Percentiles rank a stretch among this genome's conserved stretches.
phyloP scores from a whole-genome alignment of 1,139 yeast genomes.

The Debaryomycetaceae sp. region DNA sequence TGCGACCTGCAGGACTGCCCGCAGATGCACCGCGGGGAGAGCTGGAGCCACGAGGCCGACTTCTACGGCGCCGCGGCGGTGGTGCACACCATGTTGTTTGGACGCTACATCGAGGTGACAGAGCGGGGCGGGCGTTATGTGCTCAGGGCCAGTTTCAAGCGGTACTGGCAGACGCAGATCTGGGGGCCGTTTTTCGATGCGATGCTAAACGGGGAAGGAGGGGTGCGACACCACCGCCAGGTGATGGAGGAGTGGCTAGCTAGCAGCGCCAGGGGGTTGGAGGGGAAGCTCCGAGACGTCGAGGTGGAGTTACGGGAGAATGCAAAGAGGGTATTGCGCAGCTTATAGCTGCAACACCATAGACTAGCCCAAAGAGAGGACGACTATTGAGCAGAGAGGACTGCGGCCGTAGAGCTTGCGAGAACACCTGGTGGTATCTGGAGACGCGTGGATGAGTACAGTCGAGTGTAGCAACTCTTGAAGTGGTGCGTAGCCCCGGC shows the following conservation, averaged over 20 bases:
- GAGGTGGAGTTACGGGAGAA: slow-evolving; percentile 4
- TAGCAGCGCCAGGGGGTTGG: slow-evolving; percentile 11
- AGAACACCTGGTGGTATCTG: too few relatives aligned
- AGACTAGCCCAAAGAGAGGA: too few relatives aligned
- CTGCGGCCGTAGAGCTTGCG: too few relatives aligned
- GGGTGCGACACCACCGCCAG: slow-evolving; percentile 31
- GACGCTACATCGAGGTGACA: slow-evolving; percentile 51
- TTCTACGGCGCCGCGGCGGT: slow-evolving; percentile 81
- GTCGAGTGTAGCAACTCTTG: too few relatives aligned
- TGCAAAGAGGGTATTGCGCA: too few relatives aligned
- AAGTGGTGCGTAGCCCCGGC: too few relatives aligned
- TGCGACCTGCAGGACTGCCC: slow-evolving; percentile 74
- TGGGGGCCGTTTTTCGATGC: slow-evolving; percentile 70
- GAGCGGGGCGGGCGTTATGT: slow-evolving; percentile 22
- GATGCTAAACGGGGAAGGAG: slow-evolving; percentile 56
- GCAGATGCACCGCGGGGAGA: slow-evolving; percentile 56
- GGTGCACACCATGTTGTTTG: slow-evolving; percentile 69
- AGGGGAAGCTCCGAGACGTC: slow-evolving; percentile 3
- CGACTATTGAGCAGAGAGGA: too few relatives aligned
- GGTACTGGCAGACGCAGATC: slow-evolving; percentile 72
- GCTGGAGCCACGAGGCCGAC: slow-evolving; percentile 84
- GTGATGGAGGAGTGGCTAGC: slow-evolving; percentile 45
- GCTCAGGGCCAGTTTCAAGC: slow-evolving; percentile 47
- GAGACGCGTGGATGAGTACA: too few relatives aligned
- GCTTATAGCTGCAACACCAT: too few relatives aligned